These are phyloP conservation scores for Phytophthora niederhauseri DNA, from an alignment of 352 stramenopile genomes.

Conservation along the genomic window DNA sequence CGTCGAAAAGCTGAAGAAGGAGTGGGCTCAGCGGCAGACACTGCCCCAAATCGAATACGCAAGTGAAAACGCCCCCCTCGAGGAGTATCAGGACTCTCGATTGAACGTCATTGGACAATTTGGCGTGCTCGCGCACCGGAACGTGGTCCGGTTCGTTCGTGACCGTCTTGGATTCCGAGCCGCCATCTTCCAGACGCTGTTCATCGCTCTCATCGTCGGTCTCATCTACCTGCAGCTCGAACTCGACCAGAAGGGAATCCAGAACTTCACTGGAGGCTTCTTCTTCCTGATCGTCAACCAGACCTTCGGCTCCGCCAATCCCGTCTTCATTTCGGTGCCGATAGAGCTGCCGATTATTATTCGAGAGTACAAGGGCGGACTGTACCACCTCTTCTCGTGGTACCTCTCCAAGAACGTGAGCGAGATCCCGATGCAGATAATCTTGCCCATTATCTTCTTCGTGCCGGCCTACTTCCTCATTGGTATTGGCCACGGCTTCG, in stretches of 20 bases:
- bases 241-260: constrained; percentile 30
- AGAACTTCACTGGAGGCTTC: constrained; percentile 39
- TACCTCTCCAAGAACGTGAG: constrained; percentile 48
- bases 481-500: constrained; percentile 31
- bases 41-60: constrained; percentile 5
- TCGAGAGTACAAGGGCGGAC: constrained; percentile 35
- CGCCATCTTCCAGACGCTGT: constrained; percentile 34
- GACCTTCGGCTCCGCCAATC: constrained; percentile 40
- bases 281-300: constrained; percentile 49
- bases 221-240: constrained; percentile 42
- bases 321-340: constrained; percentile 37
- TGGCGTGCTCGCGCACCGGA: constrained; percentile 32
- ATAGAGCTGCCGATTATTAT: constrained; percentile 39
- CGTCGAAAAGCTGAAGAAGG: constrained; percentile 27
- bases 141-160: constrained; percentile 30
- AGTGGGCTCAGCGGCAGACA: constrained; percentile 27
- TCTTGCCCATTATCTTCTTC: constrained; percentile 40
- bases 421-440: constrained; percentile 38
- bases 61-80: neutral
- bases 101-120: constrained; percentile 23
- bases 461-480: constrained; percentile 40
- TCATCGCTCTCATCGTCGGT: constrained; percentile 35
- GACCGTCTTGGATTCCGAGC: constrained; percentile 31
- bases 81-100: constrained; percentile 9
- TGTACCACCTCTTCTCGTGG: constrained; percentile 40